Evolutionary conservation across 106 monocot species (phyloP), one percentile per base, ranked within the genome.

Genomic region (Cymbidium sinense): DNA sequence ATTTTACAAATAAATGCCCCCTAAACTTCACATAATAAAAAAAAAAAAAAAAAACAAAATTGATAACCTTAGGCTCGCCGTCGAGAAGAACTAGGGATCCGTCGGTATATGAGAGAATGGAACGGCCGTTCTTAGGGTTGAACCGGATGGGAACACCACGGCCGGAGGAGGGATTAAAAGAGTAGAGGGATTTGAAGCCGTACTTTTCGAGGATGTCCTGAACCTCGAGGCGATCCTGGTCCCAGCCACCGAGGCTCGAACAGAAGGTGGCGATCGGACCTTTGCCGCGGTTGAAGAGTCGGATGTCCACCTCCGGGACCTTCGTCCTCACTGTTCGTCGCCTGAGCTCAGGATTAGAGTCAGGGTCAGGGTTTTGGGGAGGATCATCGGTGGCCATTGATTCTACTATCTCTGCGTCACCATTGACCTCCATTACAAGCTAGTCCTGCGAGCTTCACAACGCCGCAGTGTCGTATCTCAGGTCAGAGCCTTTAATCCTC

Each of bases 61-160:
- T n/a, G 43, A 21, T 47, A 21, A 96, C 98, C 98, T 87, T 99
- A 34, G 98, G 94, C 65, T 99, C 94, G 39, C 92, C 98, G 43
- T 99, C 94, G 72, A 99, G 23, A 78, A 79, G 58, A 50, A 99
- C 77, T n/a, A 85, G 86, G 70, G 94, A 86, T 19, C 91, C 91
- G 52, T 88, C 84, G 20, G 81, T 27, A 88, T 94, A 92, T 18
- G 94, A 23, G 23, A 92, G 79, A n/a, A 94, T n/a, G 31, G 98
- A 99, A 15, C 94, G 78, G n/a, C 98, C 98, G 78, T 92, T 94
- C 30, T 81, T 73, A 19, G 86, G 55, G 79, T 77, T 92, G 87
- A 90, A 94, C n/a, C 89, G 84, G 70, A 96, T 86, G 18, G 91
- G 82, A 19, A 79, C 89, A 33, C 89, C 86, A 10, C 93, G 77